phyloP scores from a whole-genome alignment of 176 grass and related monocot species.

The Cenchrus purpureus region DNA sequence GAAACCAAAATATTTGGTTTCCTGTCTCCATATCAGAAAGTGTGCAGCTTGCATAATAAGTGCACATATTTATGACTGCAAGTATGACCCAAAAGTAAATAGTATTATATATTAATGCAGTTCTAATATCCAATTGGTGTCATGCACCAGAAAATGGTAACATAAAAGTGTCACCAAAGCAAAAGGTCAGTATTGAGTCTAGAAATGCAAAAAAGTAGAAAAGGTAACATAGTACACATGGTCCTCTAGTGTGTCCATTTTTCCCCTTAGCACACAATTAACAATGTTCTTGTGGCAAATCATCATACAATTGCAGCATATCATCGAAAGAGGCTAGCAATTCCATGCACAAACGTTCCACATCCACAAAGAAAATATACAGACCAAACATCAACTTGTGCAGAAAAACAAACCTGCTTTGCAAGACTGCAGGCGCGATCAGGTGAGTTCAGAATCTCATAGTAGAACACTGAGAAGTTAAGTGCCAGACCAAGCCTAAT shows the following conservation, averaged over 20 bases:
- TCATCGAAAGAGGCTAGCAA: not conserved
- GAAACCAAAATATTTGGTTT: slow-evolving; percentile 7
- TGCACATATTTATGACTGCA: not conserved
- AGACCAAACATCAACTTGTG: slow-evolving; percentile 22
- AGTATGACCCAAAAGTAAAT: not conserved
- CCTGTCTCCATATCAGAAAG: slow-evolving; percentile 25
- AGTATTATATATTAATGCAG: not conserved
- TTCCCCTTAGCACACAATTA: not conserved
- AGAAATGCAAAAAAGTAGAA: not conserved
- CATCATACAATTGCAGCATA: not conserved
- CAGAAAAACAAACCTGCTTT: slow-evolving; percentile 68
- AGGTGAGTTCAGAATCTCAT: slow-evolving; percentile 91
- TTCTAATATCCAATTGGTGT: not conserved
- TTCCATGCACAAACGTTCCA: not conserved
- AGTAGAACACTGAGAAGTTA: slow-evolving; percentile 89
- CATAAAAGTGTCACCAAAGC: not conserved
- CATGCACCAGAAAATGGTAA: not conserved
- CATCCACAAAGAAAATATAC: not conserved
- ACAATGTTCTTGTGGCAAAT: not conserved
- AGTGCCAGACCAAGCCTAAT: slow-evolving; percentile 81
- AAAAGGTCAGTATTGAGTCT: not conserved
- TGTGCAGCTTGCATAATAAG: not conserved
- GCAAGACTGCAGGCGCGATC: slow-evolving; percentile 79
- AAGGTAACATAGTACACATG: not conserved
- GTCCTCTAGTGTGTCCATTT: not conserved